phyloP scores from a whole-genome alignment of 2,329 filamentous ascomycete species.

The Pseudogymnoascus sp. region DNA sequence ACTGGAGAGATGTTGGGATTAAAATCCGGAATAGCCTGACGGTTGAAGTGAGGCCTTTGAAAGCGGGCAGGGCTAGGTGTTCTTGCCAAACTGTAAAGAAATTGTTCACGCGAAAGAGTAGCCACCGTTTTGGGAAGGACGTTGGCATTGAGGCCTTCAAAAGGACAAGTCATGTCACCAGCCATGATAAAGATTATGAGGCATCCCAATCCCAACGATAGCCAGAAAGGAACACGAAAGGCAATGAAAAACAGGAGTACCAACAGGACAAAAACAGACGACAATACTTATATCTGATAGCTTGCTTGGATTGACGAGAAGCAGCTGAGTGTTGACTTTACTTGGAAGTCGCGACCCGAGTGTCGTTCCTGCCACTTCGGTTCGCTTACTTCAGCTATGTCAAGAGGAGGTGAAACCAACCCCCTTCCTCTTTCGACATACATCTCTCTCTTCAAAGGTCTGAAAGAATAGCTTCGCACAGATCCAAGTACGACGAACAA shows the following conservation, averaged over 20 bases:
- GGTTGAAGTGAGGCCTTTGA: not conserved
- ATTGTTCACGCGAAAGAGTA: not conserved
- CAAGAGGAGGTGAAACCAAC: not conserved
- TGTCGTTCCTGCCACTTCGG: not conserved
- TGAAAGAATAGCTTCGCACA: not conserved
- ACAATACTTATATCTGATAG: not conserved
- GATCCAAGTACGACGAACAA: not conserved
- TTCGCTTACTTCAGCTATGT: not conserved
- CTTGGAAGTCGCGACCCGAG: not conserved
- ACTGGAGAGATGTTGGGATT: not conserved
- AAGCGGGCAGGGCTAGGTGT: not conserved
- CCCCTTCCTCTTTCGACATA: not conserved
- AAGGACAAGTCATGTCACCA: not conserved
- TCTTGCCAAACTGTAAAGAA: constrained; percentile 1
- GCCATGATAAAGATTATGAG: not conserved
- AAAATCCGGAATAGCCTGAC: not conserved
- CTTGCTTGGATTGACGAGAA: not conserved
- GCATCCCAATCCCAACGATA: not conserved
- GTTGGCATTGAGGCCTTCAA: not conserved
- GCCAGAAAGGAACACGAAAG: not conserved
- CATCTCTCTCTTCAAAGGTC: not conserved
- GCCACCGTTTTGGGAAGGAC: not conserved
- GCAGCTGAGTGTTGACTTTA: not conserved
- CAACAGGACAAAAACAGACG: not conserved
- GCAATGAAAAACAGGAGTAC: not conserved